phyloP scores from a whole-genome alignment of 2,329 filamentous ascomycete species.

The Pyrenophora graminea region DNA sequence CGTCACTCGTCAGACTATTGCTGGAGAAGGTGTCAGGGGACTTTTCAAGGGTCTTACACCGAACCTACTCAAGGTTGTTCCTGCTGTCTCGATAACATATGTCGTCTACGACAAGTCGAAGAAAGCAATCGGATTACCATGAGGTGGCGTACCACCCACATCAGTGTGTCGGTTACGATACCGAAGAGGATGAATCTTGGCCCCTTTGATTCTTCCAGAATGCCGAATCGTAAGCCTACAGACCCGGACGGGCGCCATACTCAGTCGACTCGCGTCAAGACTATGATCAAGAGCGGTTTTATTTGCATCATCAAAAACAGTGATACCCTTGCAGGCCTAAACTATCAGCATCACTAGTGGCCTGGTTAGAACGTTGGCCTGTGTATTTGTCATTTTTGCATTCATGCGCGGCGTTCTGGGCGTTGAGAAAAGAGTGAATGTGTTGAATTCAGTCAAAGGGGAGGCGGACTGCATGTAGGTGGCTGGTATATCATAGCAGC shows the following conservation, averaged over 20 bases:
- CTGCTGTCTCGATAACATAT: conserved; percentile 80
- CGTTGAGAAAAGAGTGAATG: background rate
- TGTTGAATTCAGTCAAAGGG: background rate
- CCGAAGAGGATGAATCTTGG: too few species aligned
- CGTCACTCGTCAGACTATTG: conserved; percentile 80
- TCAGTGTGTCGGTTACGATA: too few species aligned
- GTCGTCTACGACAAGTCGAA: conserved; percentile 51
- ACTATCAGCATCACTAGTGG: conserved; percentile 10
- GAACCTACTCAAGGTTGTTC: conserved; percentile 93
- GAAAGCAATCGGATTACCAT: conserved; percentile 41
- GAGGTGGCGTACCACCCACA: conserved; percentile 8
- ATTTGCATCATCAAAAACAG: background rate
- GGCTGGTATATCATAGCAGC: conserved; percentile 6
- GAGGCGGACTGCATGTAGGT: background rate
- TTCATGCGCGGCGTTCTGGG: conserved; percentile 24
- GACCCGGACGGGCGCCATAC: too few species aligned
- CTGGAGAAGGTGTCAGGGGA: conserved; percentile 80
- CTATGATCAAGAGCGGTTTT: background rate
- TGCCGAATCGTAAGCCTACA: background rate
- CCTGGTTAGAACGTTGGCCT: conserved; percentile 4
- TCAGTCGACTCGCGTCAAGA: background rate
- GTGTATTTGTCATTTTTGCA: conserved; percentile 19
- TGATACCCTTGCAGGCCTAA: background rate
- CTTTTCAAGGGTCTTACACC: conserved; percentile 95
- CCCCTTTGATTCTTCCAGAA: background rate